phyloP scores from a whole-genome alignment of 306 rosid genomes.

The Astragalus membranaceus region DNA sequence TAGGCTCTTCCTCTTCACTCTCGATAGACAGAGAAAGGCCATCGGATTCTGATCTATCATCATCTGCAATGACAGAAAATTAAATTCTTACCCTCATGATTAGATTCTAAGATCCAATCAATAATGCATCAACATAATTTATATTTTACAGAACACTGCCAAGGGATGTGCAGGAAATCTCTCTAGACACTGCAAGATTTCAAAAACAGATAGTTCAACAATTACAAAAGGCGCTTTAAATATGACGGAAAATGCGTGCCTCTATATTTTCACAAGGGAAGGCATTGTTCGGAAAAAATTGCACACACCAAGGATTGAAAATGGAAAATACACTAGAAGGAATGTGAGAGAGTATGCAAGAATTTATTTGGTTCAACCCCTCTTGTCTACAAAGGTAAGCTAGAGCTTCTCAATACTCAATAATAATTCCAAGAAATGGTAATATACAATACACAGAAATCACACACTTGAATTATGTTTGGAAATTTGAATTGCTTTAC shows the following conservation, averaged over 20 bases:
- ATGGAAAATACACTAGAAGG: neutral
- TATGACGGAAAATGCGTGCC: neutral
- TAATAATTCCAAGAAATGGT: neutral
- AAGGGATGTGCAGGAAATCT: neutral
- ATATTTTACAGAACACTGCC: neutral
- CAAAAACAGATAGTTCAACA: neutral
- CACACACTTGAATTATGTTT: neutral
- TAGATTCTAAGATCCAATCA: neutral
- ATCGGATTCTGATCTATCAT: slow-evolving; percentile 61
- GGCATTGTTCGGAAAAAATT: neutral
- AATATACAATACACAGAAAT: neutral
- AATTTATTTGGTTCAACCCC: neutral
- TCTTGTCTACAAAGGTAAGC: neutral
- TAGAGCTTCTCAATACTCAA: neutral
- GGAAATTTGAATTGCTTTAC: neutral
- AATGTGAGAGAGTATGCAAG: neutral
- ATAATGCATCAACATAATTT: neutral
- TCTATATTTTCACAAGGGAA: neutral
- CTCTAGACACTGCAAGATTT: neutral
- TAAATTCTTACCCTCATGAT: neutral
- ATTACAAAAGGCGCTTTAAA: neutral
- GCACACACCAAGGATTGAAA: neutral
- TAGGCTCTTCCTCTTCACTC: slow-evolving; percentile 58
- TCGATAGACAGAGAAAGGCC: slow-evolving; percentile 43
- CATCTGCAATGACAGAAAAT: slow-evolving; percentile 45